phyloP scores from a whole-genome alignment of 2,329 filamentous ascomycete genomes.

The Chaetothyriales sp. region DNA sequence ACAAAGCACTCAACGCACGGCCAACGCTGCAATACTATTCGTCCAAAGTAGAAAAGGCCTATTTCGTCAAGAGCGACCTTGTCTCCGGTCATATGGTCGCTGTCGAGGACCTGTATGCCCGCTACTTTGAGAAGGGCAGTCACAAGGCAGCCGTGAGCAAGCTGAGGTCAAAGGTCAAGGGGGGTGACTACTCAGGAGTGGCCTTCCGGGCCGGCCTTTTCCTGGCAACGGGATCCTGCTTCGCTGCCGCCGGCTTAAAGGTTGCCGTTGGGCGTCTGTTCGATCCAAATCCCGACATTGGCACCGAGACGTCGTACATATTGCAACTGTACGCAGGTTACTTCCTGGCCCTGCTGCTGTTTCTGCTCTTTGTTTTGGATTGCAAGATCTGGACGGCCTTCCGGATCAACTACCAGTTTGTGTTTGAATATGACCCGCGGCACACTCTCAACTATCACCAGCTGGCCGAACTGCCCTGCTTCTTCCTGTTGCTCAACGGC shows the following conservation, averaged over 20 bases:
- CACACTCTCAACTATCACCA: constrained; percentile 82
- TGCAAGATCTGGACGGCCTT: constrained; percentile 68
- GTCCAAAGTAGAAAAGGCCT: constrained; percentile 77
- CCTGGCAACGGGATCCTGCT: constrained; percentile 52
- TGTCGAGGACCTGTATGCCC: constrained; percentile 80
- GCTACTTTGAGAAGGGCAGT: constrained; percentile 88
- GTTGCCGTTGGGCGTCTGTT: constrained; percentile 39
- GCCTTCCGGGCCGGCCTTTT: constrained; percentile 50
- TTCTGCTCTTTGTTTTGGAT: constrained; percentile 70
- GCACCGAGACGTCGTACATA: constrained; percentile 48
- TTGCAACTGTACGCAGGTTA: constrained; percentile 83
- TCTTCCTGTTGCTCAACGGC: constrained; percentile 61
- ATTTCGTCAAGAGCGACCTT: constrained; percentile 81
- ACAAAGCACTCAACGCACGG: constrained; percentile 70
- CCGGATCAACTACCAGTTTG: constrained; percentile 91
- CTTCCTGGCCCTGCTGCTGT: constrained; percentile 66
- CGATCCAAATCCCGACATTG: constrained; percentile 35
- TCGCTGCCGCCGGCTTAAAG: constrained; percentile 50
- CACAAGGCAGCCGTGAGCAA: constrained; percentile 83
- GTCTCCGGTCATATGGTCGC: constrained; percentile 65
- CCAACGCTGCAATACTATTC: constrained; percentile 70
- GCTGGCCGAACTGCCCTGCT: constrained; percentile 69
- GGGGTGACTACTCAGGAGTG: constrained; percentile 43
- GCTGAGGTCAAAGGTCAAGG: constrained; percentile 54
- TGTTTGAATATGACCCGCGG: constrained; percentile 88